Evolutionary conservation across 305 asterid species (phyloP).

Genomic region (Petunia hybrid): DNA sequence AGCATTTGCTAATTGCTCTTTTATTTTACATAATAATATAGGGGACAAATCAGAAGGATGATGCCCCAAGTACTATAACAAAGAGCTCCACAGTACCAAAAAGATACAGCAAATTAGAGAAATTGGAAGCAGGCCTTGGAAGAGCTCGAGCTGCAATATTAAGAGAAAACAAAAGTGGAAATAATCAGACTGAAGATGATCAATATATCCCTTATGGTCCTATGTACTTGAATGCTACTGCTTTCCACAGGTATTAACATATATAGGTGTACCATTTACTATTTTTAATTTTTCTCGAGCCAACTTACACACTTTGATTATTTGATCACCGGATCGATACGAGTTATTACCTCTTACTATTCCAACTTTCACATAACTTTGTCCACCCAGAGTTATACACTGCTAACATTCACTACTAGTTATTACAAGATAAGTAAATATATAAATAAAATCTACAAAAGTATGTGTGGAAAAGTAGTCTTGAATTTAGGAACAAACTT

Average conservation of each 20-base stretch:
- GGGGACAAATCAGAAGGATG: not conserved
- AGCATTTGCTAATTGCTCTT: not conserved
- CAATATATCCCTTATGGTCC: conserved; percentile 68
- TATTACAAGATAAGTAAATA: too few species aligned
- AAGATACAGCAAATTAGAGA: conserved; percentile 43
- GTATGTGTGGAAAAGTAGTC: too few species aligned
- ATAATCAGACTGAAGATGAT: conserved; percentile 38
- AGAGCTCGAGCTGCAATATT: conserved; percentile 60
- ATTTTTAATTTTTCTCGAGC: too few species aligned
- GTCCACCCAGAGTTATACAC: too few species aligned
- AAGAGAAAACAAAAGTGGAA: conserved; percentile 35
- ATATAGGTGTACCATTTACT: too few species aligned
- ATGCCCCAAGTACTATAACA: not conserved
- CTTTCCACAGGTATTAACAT: conserved; percentile 33
- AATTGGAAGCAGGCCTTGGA: conserved; percentile 51
- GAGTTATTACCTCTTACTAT: too few species aligned
- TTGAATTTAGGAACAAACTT: too few species aligned
- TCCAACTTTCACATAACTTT: too few species aligned
- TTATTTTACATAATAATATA: conserved; percentile 1
- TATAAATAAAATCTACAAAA: too few species aligned
- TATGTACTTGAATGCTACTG: conserved; percentile 67
- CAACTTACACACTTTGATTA: too few species aligned
- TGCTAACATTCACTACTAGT: too few species aligned
- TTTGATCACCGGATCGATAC: too few species aligned
- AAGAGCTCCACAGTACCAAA: not conserved